Evolutionary conservation across 2,329 filamentous ascomycete genomes (phyloP), one percentile per base, ranked within the genome.

Genomic region (Leptographium radiaticola): DNA sequence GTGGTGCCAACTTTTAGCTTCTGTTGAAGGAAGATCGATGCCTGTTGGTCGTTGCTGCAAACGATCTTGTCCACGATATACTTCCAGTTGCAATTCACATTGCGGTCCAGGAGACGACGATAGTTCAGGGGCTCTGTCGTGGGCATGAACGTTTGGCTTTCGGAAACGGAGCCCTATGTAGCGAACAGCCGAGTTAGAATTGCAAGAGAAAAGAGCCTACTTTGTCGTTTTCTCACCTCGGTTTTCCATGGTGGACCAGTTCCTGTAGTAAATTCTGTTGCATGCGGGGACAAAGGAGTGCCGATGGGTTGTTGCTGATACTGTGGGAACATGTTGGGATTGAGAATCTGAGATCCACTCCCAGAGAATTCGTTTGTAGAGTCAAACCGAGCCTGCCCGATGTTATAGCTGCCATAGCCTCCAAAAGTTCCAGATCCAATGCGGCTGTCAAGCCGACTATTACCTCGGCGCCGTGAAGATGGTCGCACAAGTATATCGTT

Each of bases 21-120:
- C 71, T 98, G 93, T 68, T 98, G 93, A 46, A 98, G 75, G 70
- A 98, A 98, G 63, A 98, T 97, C 2, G 93, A 98, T 11, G 94
- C 93, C 70, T 98, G 93, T 69, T 98, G 93, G 65, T 98, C 93
- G 68, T 98, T 97, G 73, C 90, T 96, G 79, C 89, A 94, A 60
- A 98, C 90, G 66, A 98, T 98, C 75, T 97, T 97, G 73, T 98
- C 91, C 53, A 98, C 93, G 62, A 98, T 96, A 67, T 95, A 96
- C 71, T 93, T 95, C 93, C 91, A 98, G 72, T 98, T 94, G 71
- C 91, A 97, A 64, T 87, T 95, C 69, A 95, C 89, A 66, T 91
- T 95, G 64, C 90, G 89, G 65, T 98, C 93, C 48, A 97, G 81
- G 42, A 98, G 79, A 54, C 90, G 89, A 57, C 93, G 89, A 65